Base-by-base conservation (phyloP, 78 protist species). In the Planoprotostelium fungivorum region DNA sequence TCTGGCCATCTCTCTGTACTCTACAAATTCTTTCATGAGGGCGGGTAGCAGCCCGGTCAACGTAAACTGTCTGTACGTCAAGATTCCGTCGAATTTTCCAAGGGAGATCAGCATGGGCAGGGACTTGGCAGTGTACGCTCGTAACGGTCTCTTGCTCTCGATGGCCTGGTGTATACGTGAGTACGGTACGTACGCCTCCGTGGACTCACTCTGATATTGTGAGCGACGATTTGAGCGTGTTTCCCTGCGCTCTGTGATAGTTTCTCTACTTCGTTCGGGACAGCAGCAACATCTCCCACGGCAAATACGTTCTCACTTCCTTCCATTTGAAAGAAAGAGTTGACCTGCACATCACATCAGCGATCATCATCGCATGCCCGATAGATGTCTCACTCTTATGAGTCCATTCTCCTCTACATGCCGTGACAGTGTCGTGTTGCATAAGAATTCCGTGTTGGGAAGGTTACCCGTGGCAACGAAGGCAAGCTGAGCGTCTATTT, bases 381-480 rank as follows among this genome's bases (percentile, higher is more conserved):
- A 16, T 5, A 51, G 16, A 51, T 25, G 73, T 51, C 73, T 51
- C 73, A 85, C 87, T 37, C 37, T 85, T 5, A 37, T 36, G 37
- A 85, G 16, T 23, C 63, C 37, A 25, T 16, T 37, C 37, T 85
- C 37, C 5, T 35, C 36, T 35, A 90, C 36, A 90, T 83, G 87
- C 90, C 36, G 93, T 89, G 90, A 93, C 84, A 0, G 89, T 83
- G 83, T 90, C 88, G 87, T 84, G 31, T 63, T 38, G 39, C 63
- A 86, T 28, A 93, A 34, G 73, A 86, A 90, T 0, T 84, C 90
- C 0, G 93, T 87, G 37, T 90, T 90, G 29, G 95, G 95, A 25
- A 84, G 84, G 35, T 90, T 93, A 88, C 92, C 95, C 29, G 95
- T 90, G 73, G 93, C 89, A 28, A 90, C 89, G 83, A 93, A 93